Evolutionary conservation across 306 rosid species (phyloP), one percentile per base, ranked within the genome.

Genomic region (Vicia villosa): DNA sequence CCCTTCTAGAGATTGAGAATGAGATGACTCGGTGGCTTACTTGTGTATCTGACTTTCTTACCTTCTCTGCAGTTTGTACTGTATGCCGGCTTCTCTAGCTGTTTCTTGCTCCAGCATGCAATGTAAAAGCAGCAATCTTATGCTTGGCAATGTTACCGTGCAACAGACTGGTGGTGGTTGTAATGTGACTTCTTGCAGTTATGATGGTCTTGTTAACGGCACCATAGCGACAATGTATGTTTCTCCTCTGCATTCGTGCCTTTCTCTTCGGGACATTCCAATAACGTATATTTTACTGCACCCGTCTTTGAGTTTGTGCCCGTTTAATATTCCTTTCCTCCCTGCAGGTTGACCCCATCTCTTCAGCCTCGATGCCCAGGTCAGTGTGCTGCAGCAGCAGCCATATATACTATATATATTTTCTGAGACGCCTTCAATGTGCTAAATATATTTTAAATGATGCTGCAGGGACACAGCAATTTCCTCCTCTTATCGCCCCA

Each of bases 71-170:
- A 95, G 99, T 64, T 79, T 95, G 91, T 89, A 91, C 73, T 95
- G 99, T 83, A 89, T 84, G 95, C 97, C 99, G 13, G 95, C 99
- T 65, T 87, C 99, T 32, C 66, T 95, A 45, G 95, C 97, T 3
- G 99, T 86, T 81, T 91, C 97, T 46, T 95, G 99, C 85, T 89
- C 99, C 14, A 95, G 97, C 85, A 95, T 91, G 99, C 97, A 95
- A 77, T 95, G 99, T 60, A 86, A 63, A 74, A 81, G 55, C 71
- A 95, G 96, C 83, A 89, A 89, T 64, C 96, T 95, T 56, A 91
- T 91, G 88, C 84, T 95, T 1, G 99, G 99, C 58, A 95, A 95
- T 68, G 72, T 62, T 63, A 91, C 99, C 3, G 74, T 70, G 14
- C 97, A 87, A 82, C 96, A 84, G 68, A 87, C 77, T 72, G 69